Evolutionary conservation across 2,329 filamentous ascomycete genomes (phyloP).

Genomic region (Metarhizium guizhouense): DNA sequence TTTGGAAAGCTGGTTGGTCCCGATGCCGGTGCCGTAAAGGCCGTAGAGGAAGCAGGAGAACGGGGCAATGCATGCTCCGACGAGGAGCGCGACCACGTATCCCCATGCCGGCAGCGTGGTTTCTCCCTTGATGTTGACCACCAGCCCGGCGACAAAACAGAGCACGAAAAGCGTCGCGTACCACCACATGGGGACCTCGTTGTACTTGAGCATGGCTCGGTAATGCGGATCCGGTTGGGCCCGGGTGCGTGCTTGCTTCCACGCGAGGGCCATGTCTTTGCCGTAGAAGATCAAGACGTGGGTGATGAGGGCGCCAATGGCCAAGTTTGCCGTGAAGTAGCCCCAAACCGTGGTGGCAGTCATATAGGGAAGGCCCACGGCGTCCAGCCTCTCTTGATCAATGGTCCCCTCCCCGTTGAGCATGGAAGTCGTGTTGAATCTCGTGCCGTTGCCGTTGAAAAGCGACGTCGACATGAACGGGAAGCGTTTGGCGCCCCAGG

Average conservation of each 20-base stretch:
- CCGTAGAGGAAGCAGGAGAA: constrained; percentile 32
- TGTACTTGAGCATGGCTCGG: constrained; percentile 42
- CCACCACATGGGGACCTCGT: constrained; percentile 33
- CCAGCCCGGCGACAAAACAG: constrained; percentile 23
- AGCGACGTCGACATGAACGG: constrained; percentile 27
- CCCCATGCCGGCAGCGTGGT: constrained; percentile 27
- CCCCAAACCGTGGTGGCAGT: constrained; percentile 41
- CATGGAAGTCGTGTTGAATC: constrained; percentile 24
- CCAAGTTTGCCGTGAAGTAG: constrained; percentile 48
- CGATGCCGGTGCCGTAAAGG: constrained; percentile 42
- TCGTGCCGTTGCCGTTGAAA: constrained; percentile 25
- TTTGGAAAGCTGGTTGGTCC: constrained; percentile 39
- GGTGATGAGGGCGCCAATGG: constrained; percentile 45
- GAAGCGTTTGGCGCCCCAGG: constrained; percentile 25
- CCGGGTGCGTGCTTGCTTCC: constrained; percentile 21
- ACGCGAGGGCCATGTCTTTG: constrained; percentile 38
- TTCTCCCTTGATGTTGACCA: constrained; percentile 25
- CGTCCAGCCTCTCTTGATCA: constrained; percentile 28
- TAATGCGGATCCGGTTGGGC: constrained; percentile 42
- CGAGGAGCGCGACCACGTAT: constrained; percentile 24
- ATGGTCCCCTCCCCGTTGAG: constrained; percentile 34
- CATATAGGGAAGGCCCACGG: constrained; percentile 37
- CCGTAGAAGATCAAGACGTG: constrained; percentile 49
- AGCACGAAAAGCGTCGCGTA: constrained; percentile 20
- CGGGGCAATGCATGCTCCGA: constrained; percentile 11